Evolutionary conservation across 345 rosid genomes (phyloP), one percentile per base, ranked within the genome.

Genomic region (Euphorbia peplus): DNA sequence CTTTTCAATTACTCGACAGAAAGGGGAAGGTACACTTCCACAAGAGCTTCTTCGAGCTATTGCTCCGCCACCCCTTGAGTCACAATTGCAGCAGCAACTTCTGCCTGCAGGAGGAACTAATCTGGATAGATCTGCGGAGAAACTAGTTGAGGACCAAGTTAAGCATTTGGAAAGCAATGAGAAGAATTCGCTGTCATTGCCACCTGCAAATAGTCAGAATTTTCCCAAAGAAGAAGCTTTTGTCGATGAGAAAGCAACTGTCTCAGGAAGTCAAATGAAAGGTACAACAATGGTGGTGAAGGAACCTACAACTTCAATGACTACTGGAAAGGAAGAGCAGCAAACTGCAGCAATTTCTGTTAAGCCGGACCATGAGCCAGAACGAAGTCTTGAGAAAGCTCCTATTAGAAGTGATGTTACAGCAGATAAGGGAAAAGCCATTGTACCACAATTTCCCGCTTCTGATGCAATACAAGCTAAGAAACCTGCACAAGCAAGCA

Each of bases 11-110:
- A 56, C 70, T 79, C 80, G 70, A 62, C 83, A 90, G 97, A 92
- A 95, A 90, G 97, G 98, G 74, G 98, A 95, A 82, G 87, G 89
- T 68, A 81, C 86, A 60, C 92, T 92, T 63, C 99, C 98, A 6
- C 99, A 81, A 35, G 95, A 95, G 86, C 98, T 95, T 82, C 93
- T 90, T 73, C 87, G 70, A 79, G 88, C 96, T 78, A 95, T 95
- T 76, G 79, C 80, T 70, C 96, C 99, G 30, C 99, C 97, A 25
- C 88, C 90, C 60, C 90, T 95, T 78, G 98, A 92, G 71, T 51
- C 78, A 78, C 97, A 83, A 83, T 80, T 60, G 69, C 93, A 78
- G 76, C 87, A 75, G 63, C 83, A 76, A 63, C 54, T 81, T 63
- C 73, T 75, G 77, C 82, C 91, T 79, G 71, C 81, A 18, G 83